Conservation (phyloP, 2,329 filamentous ascomycete genomes). For the Claviceps sp. region DNA sequence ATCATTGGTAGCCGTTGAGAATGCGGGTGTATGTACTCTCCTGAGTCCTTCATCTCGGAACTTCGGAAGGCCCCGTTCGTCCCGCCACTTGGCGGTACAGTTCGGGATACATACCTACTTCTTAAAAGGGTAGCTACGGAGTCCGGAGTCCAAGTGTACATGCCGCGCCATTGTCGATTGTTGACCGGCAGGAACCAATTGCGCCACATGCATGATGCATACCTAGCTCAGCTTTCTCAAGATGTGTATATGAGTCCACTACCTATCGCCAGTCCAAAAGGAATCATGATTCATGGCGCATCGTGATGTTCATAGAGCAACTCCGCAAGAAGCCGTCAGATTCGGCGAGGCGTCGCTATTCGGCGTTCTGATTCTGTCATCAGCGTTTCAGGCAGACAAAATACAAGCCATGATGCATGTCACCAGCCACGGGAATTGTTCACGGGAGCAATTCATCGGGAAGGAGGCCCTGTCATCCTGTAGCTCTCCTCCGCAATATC, state of each 20-base stretch:
- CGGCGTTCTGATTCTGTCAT: background rate
- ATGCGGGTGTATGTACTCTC: background rate
- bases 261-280: background rate
- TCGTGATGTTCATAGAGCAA: background rate
- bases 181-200: background rate
- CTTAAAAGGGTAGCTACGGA: background rate
- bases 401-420: background rate
- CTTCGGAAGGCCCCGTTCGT: background rate
- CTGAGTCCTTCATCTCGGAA: background rate
- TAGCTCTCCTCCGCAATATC: background rate
- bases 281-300: background rate
- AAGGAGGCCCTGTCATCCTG: background rate
- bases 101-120: background rate
- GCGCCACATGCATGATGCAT: background rate
- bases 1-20: too few relatives aligned
- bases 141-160: background rate
- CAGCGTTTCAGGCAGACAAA: background rate
- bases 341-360: background rate
- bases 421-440: background rate
- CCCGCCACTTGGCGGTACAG: background rate
- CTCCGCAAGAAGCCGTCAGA: background rate
- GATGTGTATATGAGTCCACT: too few relatives aligned
- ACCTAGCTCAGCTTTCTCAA: too few relatives aligned
- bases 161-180: background rate
- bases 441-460: background rate